Evolutionary conservation across 2,329 filamentous ascomycete species (phyloP), one percentile per base, ranked within the genome.

Genomic region (Penicillium nordicum): DNA sequence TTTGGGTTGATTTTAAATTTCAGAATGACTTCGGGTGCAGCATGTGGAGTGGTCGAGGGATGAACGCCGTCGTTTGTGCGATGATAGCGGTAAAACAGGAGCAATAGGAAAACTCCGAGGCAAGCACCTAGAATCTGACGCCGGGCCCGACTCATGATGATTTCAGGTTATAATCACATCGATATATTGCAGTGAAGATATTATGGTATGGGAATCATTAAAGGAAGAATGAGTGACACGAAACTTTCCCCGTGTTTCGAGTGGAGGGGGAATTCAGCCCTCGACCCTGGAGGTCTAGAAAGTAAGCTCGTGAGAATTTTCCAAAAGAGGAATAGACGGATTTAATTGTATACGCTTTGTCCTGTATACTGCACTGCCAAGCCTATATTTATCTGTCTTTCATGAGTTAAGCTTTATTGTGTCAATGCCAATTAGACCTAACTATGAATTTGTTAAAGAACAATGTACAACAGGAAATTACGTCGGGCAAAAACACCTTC

Each of bases 71-170:
- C 34, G 10, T 45, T 32, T 32, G 30, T 23, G 49, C 56, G 87
- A 80, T 55, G 88, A 36, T 50, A 46, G 14, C 30, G 53, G 37
- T 55, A 63, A 12, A 61, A 14, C 18, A 63, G n/a, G 14, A 54
- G n/a, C n/a, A 63, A n/a, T 8, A 59, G 7, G 12, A 50, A 38
- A 30, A 23, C 27, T 18, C 44, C 54, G 1, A 64, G 47, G 50
- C 56, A 51, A 21, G 41, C 50, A 23, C 51, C 52, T 18, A 64
- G 25, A 25, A 51, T 43, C 50, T 61, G 62, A 43, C 62, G 62
- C 42, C 36, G 53, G 21, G 42, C 6, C 16, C 60, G 60, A 57
- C 32, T 61, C 62, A 64, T 64, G 45, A 30, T 25, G 30, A 50
- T 25, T 23, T 37, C 25, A 49, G 4, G 40, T n/a, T 29, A 11